These are phyloP conservation scores for Ilex aquifolium DNA, from an alignment of 257 asterid genomes.

Conservation along the genomic window DNA sequence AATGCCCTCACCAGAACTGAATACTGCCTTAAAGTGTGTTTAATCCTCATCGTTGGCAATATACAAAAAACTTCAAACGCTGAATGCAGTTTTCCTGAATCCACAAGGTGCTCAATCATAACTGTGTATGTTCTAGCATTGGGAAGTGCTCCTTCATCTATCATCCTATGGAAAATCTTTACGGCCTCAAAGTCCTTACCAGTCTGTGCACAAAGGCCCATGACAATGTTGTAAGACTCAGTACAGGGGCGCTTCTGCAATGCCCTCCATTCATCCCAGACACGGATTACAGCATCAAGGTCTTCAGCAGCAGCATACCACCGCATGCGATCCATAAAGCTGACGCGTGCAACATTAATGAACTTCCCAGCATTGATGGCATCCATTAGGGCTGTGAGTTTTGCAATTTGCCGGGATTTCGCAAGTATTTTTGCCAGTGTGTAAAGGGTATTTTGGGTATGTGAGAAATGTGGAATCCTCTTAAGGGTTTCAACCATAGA, in stretches of 20 bases:
- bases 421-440: constrained; percentile 82
- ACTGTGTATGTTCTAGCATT: constrained; percentile 77
- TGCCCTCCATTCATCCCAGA: constrained; percentile 83
- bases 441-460: constrained; percentile 63
- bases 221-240: constrained; percentile 72
- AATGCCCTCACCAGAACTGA: constrained; percentile 60
- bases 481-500: constrained; percentile 54
- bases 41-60: constrained; percentile 70
- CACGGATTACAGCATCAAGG: constrained; percentile 43
- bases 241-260: constrained; percentile 60
- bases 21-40: constrained; percentile 71
- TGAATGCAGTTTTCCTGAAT: constrained; percentile 41
- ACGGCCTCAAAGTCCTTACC: constrained; percentile 66
- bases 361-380: constrained; percentile 70
- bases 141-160: constrained; percentile 86
- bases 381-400: constrained; percentile 55
- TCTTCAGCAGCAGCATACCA: constrained; percentile 78
- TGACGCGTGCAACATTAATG: constrained; percentile 47
- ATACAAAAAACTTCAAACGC: constrained; percentile 58
- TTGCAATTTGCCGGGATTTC: constrained; percentile 51
- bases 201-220: constrained; percentile 59
- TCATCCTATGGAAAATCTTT: constrained; percentile 44
- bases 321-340: constrained; percentile 79
- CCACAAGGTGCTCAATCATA: constrained; percentile 70
- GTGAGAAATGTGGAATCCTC: constrained; percentile 50